Base-by-base conservation (phyloP, 306 rosid genomes). In the Quercus gilva region DNA sequence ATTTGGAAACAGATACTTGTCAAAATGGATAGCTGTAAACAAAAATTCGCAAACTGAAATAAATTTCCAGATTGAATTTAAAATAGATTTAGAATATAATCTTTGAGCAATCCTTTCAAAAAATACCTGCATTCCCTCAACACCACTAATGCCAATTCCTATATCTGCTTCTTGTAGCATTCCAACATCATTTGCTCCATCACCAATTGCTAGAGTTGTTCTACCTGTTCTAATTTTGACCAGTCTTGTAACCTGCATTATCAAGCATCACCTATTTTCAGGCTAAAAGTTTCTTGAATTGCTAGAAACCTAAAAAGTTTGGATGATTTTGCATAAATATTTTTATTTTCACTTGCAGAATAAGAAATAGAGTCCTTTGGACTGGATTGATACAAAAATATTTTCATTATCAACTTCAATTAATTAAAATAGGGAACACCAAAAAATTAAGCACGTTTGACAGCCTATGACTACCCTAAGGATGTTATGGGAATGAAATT, bases 151-250 rank as follows among this genome's bases (percentile, higher is more conserved):
- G 75, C 99, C 99, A 64, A 95, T 49, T 53, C 99, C 99, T 71
- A 95, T 95, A 84, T 95, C 99, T 12, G 99, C 99, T 87, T 95
- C 99, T 85, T 95, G 99, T 70, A 95, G 94, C 99, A 95, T 95
- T 73, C 98, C 99, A 5, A 95, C 98, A 82, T 95, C 99, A 78
- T 95, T 95, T 79, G 99, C 99, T 41, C 99, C 99, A 84, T 96
- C 99, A 83, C 99, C 99, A 83, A 96, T 85, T 68, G 98, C 99
- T 52, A 96, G 92, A 73, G 94, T 93, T 76, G 98, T 96, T 57
- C 78, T 83, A 31, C 94, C 93, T 68, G 90, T 90, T 82, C 84
- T 90, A 45, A 61, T 68, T 85, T 95, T 96, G 33, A 96, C 99
- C 53, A 96, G 74, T 76, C 96, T 85, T 61, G 99, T 86, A 58